Evolutionary conservation across 805 yeast genomes (phyloP), one percentile per base, ranked within the genome.

Genomic region (Teunomyces aglyptinius): DNA sequence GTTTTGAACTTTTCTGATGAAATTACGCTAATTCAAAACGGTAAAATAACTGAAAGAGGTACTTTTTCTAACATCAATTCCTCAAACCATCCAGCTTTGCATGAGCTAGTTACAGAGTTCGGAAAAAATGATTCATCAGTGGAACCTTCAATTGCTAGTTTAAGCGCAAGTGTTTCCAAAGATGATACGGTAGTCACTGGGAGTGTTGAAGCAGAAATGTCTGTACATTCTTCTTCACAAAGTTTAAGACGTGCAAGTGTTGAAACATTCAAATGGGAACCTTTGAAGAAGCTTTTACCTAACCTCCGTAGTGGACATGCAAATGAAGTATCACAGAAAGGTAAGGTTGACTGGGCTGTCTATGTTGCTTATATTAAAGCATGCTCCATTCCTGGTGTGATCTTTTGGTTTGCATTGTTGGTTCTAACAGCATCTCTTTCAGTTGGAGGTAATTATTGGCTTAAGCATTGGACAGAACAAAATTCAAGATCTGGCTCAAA

Each of bases 211-310:
- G 38, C 19, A 19, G 31, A 13, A 22, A 11, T 10, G 4, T 20
- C 19, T 16, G 5, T 13, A 19, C 26, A 18, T 6, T 38, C 36
- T 12, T 34, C 27, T 8, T 38, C 36, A 2, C 38, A 11, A 19
- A 43, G 44, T 4, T 16, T 43, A 7, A 42, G 56, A n/a, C 38
- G 52, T 16, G 56, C 56, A 5, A 81, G 87, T 51, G 56, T 80
- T 31, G 88, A 86, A 3, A 76, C 89, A 3, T 78, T 83, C 57
- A 72, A 67, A 32, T 72, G 76, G 52, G 65, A 65, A 32, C 70
- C 70, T 0, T 51, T 67, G 29, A 54, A 60, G 20, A 65, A 71
- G 27, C 60, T 68, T 6, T 45, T 61, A 27, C 62, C 63, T 5
- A 57, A 54, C 38, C 49, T 59, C n/a, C 52, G 60, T 33, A 75